These are phyloP conservation scores for Penicillium taxi DNA, from an alignment of 495 filamentous ascomycete genomes.

Conservation along the genomic window DNA sequence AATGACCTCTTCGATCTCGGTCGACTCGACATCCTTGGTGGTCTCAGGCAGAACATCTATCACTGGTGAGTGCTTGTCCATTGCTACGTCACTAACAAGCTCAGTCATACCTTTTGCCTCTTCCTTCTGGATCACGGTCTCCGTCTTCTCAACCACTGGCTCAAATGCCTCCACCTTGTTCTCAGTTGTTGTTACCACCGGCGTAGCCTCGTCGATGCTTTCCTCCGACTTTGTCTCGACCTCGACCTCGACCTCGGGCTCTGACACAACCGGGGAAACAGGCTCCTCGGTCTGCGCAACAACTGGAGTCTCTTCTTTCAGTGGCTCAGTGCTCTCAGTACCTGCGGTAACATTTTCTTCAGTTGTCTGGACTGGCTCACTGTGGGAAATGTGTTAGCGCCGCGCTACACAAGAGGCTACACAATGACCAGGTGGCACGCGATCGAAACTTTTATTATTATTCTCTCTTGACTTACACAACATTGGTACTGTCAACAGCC, in stretches of 20 bases:
- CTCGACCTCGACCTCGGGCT: conserved; percentile 9
- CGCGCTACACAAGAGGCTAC: background rate
- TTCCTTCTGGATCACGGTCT: background rate
- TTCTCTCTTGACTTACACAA: conserved; percentile 38
- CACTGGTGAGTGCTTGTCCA: background rate
- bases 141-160: conserved; percentile 11
- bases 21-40: conserved; percentile 13
- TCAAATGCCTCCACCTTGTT: conserved; percentile 22
- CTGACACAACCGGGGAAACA: conserved; percentile 12
- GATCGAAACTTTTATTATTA: too few relatives aligned
- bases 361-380: conserved; percentile 28
- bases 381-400: conserved; percentile 10
- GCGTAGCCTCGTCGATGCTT: conserved; percentile 13
- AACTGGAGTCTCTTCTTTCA: too few relatives aligned
- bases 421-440: conserved; percentile 9
- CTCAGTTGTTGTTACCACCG: conserved; percentile 6
- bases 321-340: conserved; percentile 5
- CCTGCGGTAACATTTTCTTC: conserved; percentile 28
- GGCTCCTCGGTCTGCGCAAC: conserved; percentile 17
- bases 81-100: background rate
- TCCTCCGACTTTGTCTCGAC: conserved; percentile 14
- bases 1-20: conserved; percentile 13
- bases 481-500: conserved; percentile 25
- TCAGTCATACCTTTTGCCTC: background rate
- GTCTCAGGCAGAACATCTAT: conserved; percentile 17